Conservation (phyloP, 2,329 filamentous ascomycete genomes). For the Nemania diffusa region DNA sequence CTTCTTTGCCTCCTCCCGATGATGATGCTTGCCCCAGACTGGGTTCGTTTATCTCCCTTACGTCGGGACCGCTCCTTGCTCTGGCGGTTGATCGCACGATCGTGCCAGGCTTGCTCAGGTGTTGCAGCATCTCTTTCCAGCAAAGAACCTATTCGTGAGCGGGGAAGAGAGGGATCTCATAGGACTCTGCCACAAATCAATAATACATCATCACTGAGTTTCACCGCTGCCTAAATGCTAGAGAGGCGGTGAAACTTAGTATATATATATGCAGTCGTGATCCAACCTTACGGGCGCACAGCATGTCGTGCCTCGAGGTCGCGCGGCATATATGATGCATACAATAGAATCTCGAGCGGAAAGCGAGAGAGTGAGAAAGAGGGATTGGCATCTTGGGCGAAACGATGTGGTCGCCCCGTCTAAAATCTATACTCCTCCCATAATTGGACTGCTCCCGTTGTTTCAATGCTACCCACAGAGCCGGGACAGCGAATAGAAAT, state of each 20-base stretch:
- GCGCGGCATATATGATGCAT: slow-evolving; percentile 15
- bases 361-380: neutral
- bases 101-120: neutral
- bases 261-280: neutral
- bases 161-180: slow-evolving; percentile 7
- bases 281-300: slow-evolving; percentile 9
- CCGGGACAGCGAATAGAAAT: slow-evolving; percentile 38
- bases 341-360: neutral
- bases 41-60: neutral
- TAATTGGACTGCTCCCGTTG: slow-evolving; percentile 17
- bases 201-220: neutral
- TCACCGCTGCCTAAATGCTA: neutral
- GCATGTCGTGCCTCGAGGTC: slow-evolving; percentile 15
- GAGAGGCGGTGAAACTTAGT: slow-evolving; percentile 21
- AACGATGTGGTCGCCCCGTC: slow-evolving; percentile 12
- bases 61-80: neutral
- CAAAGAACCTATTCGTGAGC: neutral
- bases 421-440: neutral
- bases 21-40: slow-evolving; percentile 2
- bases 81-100: neutral
- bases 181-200: slow-evolving; percentile 11
- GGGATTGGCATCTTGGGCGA: slow-evolving; percentile 5
- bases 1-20: slow-evolving; percentile 2
- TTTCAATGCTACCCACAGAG: slow-evolving; percentile 10
- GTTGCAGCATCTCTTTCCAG: neutral